Evolutionary conservation across 2,329 filamentous ascomycete species (phyloP).

Genomic region (Ophiostoma sp.): DNA sequence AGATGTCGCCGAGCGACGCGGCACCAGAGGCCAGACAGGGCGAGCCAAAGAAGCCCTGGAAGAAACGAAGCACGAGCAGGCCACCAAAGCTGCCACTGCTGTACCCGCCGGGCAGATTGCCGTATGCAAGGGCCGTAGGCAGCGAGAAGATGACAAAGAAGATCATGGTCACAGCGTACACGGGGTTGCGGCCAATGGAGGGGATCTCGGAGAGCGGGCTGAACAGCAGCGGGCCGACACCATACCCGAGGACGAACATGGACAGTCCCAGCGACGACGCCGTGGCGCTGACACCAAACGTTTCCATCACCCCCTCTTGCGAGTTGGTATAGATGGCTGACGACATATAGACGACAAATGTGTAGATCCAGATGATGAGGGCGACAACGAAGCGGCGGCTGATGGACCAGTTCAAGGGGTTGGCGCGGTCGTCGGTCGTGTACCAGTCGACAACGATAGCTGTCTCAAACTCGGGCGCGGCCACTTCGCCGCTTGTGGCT

Average conservation of each 20-base stretch:
- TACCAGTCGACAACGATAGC: conserved; percentile 38
- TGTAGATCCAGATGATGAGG: conserved; percentile 43
- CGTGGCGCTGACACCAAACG: conserved; percentile 45
- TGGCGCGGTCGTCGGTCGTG: conserved; percentile 44
- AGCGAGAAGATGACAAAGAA: conserved; percentile 38
- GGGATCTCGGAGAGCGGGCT: conserved; percentile 38
- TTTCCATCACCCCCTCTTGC: conserved; percentile 40
- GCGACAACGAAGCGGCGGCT: conserved; percentile 36
- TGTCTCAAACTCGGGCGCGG: conserved; percentile 22
- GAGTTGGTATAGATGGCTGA: conserved; percentile 39
- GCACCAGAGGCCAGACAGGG: conserved; percentile 58
- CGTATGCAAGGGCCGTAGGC: conserved; percentile 34
- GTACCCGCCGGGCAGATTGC: conserved; percentile 21
- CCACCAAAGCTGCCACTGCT: conserved; percentile 45
- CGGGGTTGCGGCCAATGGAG: conserved; percentile 39
- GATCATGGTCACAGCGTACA: conserved; percentile 26
- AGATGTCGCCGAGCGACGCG: conserved; percentile 60
- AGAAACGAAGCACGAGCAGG: conserved; percentile 63
- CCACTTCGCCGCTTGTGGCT: background rate
- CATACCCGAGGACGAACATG: conserved; percentile 53
- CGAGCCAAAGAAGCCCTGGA: conserved; percentile 58
- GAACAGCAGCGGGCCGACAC: conserved; percentile 53
- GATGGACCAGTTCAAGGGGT: conserved; percentile 47
- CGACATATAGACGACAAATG: conserved; percentile 41
- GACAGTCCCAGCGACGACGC: conserved; percentile 49